A percentile compares a stretch with the other conserved stretches of the same genome.
Conservation (phyloP, 345 rosid species). For the Eucalyptus microcorys region DNA sequence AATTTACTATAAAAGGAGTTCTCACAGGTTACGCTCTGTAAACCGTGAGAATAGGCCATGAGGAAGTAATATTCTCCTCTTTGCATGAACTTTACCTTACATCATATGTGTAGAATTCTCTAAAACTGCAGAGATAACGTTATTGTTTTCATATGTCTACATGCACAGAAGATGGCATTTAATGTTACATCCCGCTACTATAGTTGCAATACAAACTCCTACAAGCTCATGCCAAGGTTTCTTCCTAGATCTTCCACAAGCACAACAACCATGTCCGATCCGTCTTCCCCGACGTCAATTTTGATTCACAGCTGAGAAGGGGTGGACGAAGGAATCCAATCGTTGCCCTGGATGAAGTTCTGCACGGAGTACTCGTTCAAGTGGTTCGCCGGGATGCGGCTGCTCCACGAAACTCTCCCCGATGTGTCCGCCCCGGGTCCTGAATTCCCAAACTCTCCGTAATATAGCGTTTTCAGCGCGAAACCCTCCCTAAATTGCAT, state of each 20-base stretch:
- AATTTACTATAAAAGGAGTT: not conserved
- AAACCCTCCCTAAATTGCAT: constrained; percentile 67
- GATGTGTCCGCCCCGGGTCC: constrained; percentile 54
- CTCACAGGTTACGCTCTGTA: not conserved
- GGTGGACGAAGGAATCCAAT: constrained; percentile 33
- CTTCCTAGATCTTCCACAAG: not conserved
- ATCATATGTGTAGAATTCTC: not conserved
- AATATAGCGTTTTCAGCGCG: constrained; percentile 67
- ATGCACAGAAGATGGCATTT: not conserved
- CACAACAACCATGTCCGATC: not conserved
- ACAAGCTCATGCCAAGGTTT: not conserved
- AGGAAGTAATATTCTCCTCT: not conserved
- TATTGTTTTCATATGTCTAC: not conserved
- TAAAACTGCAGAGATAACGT: not conserved
- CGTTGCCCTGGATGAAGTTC: constrained; percentile 81
- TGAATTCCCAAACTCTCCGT: constrained; percentile 60
- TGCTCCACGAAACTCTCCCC: constrained; percentile 68
- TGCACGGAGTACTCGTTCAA: constrained; percentile 36
- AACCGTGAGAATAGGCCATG: not conserved
- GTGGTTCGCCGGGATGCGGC: constrained; percentile 46
- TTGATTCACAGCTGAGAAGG: not conserved
- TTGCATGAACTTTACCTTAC: not conserved
- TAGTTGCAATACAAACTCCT: not conserved
- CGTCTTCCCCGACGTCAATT: not conserved
- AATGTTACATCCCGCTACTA: not conserved